phyloP scores from a whole-genome alignment of 768 basidiomycete species.

The Lactarius sanguifluus region DNA sequence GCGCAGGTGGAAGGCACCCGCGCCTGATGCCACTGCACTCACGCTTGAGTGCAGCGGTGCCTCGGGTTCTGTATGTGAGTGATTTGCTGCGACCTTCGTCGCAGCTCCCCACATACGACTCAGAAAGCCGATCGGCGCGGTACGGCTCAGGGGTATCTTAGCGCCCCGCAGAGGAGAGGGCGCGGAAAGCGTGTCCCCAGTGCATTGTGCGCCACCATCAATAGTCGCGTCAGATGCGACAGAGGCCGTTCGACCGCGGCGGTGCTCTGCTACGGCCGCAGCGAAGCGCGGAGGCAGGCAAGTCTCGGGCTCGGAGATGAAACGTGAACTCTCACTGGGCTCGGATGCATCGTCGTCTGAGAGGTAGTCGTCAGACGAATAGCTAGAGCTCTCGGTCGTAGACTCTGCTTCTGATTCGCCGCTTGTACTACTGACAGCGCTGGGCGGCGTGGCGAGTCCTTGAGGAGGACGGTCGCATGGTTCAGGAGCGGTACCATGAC shows the following conservation, averaged over 20 bases:
- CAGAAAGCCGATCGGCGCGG: constrained; percentile 49
- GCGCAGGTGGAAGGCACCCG: constrained; percentile 38
- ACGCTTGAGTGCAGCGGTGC: constrained; percentile 20
- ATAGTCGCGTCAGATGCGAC: constrained; percentile 29
- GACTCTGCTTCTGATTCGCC: constrained; percentile 28
- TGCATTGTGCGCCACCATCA: constrained; percentile 18
- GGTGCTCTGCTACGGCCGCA: constrained; percentile 42
- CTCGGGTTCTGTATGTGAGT: constrained; percentile 23
- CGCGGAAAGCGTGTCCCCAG: constrained; percentile 1
- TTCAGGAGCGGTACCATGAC: constrained; percentile 30
- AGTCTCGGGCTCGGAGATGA: constrained; percentile 30
- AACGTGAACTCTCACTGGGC: constrained; percentile 8
- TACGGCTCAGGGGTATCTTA: constrained; percentile 33
- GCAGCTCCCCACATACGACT: constrained; percentile 77
- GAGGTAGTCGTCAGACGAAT: constrained; percentile 25
- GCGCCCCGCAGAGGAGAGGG: constrained; percentile 26
- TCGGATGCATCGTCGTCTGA: constrained; percentile 47
- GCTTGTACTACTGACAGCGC: constrained; percentile 24
- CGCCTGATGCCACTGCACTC: constrained; percentile 35
- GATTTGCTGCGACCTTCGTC: constrained; percentile 38
- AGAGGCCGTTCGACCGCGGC: constrained; percentile 24
- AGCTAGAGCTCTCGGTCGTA: constrained; percentile 22
- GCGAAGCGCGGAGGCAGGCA: constrained; percentile 47
- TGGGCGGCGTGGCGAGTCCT: constrained; percentile 19
- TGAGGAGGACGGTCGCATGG: constrained; percentile 13